These are phyloP conservation scores for Toxoplasma gondii DNA, from an alignment of 169 alveolate genomes.

Conservation along the genomic window DNA sequence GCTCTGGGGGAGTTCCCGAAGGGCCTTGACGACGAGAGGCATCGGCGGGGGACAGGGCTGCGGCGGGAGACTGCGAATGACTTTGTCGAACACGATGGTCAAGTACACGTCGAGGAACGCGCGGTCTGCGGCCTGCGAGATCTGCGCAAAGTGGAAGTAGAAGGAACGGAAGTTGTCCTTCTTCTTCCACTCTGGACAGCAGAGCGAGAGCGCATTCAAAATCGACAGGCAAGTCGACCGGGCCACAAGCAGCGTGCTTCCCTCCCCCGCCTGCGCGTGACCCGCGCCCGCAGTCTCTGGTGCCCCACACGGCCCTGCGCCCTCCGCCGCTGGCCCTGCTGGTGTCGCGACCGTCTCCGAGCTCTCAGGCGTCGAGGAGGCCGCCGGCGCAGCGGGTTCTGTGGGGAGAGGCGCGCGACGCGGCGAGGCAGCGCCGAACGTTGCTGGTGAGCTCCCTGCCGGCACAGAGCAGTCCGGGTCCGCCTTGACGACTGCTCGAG, in stretches of 20 bases:
- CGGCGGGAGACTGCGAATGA: background rate
- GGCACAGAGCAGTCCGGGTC: background rate
- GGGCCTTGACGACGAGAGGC: background rate
- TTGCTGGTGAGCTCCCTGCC: background rate
- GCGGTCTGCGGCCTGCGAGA: background rate
- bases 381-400: background rate
- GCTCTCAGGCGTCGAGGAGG: background rate
- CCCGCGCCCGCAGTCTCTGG: background rate
- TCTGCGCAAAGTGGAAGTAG: conserved; percentile 21
- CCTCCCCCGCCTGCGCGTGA: background rate
- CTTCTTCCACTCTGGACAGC: conserved; percentile 31
- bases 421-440: background rate
- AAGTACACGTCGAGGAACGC: background rate
- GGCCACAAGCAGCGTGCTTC: background rate
- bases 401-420: background rate
- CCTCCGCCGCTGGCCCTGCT: background rate
- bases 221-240: background rate
- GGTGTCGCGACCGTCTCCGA: background rate
- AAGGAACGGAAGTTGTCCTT: conserved; percentile 30
- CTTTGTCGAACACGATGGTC: background rate
- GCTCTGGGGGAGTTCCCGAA: background rate
- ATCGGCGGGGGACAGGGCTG: conserved; percentile 20
- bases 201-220: background rate
- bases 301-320: background rate
- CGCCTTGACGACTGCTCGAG: background rate